Evolutionary conservation across 2,329 filamentous ascomycete species (phyloP).

Genomic region (Chalara sp.): DNA sequence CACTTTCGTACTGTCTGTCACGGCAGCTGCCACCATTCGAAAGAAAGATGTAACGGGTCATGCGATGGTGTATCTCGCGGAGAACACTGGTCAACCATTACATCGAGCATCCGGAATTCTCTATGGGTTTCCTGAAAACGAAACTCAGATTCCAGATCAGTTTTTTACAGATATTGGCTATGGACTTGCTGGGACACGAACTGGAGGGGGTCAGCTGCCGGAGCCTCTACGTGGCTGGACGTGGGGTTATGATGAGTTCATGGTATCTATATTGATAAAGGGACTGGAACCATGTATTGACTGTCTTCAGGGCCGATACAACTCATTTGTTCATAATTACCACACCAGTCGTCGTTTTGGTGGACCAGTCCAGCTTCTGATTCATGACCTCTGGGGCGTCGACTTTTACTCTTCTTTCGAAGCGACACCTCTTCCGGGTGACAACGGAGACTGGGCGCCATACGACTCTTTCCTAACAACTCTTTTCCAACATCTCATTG

Average conservation of each 20-base stretch:
- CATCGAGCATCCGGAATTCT: slow-evolving; percentile 34
- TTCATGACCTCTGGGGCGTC: slow-evolving; percentile 41
- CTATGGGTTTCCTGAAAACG: slow-evolving; percentile 34
- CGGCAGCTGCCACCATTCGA: not conserved
- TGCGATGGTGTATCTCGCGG: slow-evolving; percentile 20
- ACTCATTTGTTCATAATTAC: slow-evolving; percentile 39
- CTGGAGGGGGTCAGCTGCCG: slow-evolving; percentile 33
- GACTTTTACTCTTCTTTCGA: slow-evolving; percentile 22
- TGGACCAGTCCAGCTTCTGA: slow-evolving; percentile 38
- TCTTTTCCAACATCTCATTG: not conserved
- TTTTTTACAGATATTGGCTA: slow-evolving; percentile 34
- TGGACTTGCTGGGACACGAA: slow-evolving; percentile 26
- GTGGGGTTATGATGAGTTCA: slow-evolving; percentile 26
- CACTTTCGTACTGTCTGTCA: not conserved
- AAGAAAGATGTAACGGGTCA: not conserved
- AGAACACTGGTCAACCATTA: slow-evolving; percentile 24
- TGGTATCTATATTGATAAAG: slow-evolving; percentile 1
- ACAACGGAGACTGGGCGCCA: not conserved
- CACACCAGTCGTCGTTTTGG: slow-evolving; percentile 34
- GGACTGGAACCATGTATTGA: not conserved
- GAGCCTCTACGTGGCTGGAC: slow-evolving; percentile 31
- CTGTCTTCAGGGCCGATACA: slow-evolving; percentile 28
- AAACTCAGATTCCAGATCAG: slow-evolving; percentile 30
- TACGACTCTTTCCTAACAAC: not conserved
- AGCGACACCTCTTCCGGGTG: not conserved